Conservation (phyloP, 2,329 filamentous ascomycete genomes). For the Diplodia seriata region DNA sequence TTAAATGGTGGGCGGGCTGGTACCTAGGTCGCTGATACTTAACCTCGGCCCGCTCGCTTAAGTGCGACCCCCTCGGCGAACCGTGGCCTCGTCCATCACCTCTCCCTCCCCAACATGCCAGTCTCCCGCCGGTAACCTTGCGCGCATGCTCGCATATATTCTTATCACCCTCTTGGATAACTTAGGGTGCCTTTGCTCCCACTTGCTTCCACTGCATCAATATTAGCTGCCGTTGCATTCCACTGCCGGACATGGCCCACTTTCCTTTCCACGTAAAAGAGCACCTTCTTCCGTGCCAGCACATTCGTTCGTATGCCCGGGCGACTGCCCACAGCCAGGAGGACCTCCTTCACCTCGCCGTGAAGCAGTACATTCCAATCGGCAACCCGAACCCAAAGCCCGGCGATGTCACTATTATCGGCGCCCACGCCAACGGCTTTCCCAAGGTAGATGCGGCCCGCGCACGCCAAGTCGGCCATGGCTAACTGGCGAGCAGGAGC, state of each 20-base stretch:
- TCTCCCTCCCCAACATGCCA: background rate
- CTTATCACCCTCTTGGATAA: background rate
- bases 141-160: background rate
- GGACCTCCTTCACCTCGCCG: slow-evolving; percentile 72
- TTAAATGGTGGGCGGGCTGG: background rate
- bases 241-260: slow-evolving; percentile 62
- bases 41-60: slow-evolving; percentile 35
- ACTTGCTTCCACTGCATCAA: background rate
- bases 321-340: slow-evolving; percentile 77
- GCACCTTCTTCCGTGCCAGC: slow-evolving; percentile 73
- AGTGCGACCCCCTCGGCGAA: background rate
- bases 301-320: slow-evolving; percentile 81
- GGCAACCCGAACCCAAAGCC: slow-evolving; percentile 71
- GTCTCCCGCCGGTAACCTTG: background rate
- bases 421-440: slow-evolving; percentile 89
- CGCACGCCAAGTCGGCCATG: background rate
- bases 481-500: slow-evolving; percentile 63
- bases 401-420: slow-evolving; percentile 85
- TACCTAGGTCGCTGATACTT: background rate
- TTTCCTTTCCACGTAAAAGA: slow-evolving; percentile 67
- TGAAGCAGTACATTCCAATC: slow-evolving; percentile 88
- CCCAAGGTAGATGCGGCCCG: slow-evolving; percentile 68
- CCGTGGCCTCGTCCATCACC: slow-evolving; percentile 34
- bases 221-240: background rate
- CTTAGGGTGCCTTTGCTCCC: background rate